Base-by-base conservation (phyloP, 1,284 basidiomycete genomes). In the Pseudozyma thailandica region DNA sequence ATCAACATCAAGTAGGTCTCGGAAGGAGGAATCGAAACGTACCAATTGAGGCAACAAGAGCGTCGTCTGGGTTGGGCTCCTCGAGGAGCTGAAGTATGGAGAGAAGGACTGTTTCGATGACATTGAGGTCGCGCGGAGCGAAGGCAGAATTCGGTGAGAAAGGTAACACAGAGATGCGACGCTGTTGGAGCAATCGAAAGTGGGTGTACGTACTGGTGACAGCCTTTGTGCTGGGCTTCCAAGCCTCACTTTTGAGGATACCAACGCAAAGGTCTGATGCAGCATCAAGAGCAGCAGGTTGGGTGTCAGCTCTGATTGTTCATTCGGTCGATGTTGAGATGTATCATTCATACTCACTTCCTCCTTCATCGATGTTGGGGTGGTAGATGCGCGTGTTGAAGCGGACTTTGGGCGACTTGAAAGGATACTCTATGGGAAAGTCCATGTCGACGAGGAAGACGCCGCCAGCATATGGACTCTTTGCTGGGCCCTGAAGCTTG, bases 381-480 rank as follows among this genome's bases (percentile, higher is more conserved):
- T 83, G 82, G 69, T 82, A 82, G 52, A 83, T 72, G 16, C 71
- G 71, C 25, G 75, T 78, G 60, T 55, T 52, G 64, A 82, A 81
- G 18, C 65, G 69, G 37, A 82, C 68, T n/a, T 75, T 79, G 31
- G 81, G 81, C 23, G 79, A 75, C 70, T 82, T 82, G 72, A 83
- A 83, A 6, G 82, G 82, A 56, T 82, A 83, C 54, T 83, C 82
- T 50, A 77, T 65, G 39, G 82, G 79, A 49, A 83, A 83, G 30
- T 82, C 81, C 18, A 82, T 49, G 48, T 77, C 72, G 31, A 83
- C 56, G 54, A 81, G 50, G 42, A 82, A 82, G 12, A 55, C 61
- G 43, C 80, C 80, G n/a, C 78, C 79, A 4, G 72, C 64, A 52
- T 82, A 82, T 0, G 80, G 78, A 12, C 69, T 72, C 26, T 64